These are phyloP conservation scores for Lactifluus rugatus DNA, from an alignment of 768 basidiomycete species.

Conservation along the genomic window DNA sequence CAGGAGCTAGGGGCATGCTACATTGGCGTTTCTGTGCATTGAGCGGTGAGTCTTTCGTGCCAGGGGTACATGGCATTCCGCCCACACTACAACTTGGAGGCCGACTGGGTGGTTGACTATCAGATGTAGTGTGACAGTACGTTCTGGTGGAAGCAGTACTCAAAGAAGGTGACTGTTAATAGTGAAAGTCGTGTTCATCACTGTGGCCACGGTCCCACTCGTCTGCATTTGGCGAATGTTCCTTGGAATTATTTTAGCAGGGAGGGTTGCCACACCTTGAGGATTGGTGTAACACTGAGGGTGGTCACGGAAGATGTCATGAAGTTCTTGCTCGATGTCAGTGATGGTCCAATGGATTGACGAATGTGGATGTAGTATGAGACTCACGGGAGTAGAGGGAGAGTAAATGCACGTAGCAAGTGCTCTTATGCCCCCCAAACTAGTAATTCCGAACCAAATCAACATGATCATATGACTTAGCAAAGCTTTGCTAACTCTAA, in stretches of 20 bases:
- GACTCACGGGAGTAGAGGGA: no score
- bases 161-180: slow-evolving; percentile 39
- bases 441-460: no score
- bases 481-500: no score
- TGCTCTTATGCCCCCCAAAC: no score
- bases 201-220: slow-evolving; percentile 35
- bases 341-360: slow-evolving; percentile 60
- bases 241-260: slow-evolving; percentile 32
- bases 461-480: no score
- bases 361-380: no score
- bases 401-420: no score
- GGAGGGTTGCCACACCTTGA: slow-evolving; percentile 52
- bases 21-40: slow-evolving; percentile 63
- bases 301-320: slow-evolving; percentile 58
- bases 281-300: slow-evolving; percentile 50
- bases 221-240: slow-evolving; percentile 14
- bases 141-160: slow-evolving; percentile 45
- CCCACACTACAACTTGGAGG: slow-evolving; percentile 43
- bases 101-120: slow-evolving; percentile 34
- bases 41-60: slow-evolving; percentile 45
- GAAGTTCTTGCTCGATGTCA: slow-evolving; percentile 60
- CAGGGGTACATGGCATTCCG: slow-evolving; percentile 46
- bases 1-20: slow-evolving; percentile 47
- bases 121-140: slow-evolving; percentile 24
- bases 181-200: slow-evolving; percentile 25